phyloP scores from a whole-genome alignment of 2,329 filamentous ascomycete genomes.

The Pseudopithomyces maydicus region DNA sequence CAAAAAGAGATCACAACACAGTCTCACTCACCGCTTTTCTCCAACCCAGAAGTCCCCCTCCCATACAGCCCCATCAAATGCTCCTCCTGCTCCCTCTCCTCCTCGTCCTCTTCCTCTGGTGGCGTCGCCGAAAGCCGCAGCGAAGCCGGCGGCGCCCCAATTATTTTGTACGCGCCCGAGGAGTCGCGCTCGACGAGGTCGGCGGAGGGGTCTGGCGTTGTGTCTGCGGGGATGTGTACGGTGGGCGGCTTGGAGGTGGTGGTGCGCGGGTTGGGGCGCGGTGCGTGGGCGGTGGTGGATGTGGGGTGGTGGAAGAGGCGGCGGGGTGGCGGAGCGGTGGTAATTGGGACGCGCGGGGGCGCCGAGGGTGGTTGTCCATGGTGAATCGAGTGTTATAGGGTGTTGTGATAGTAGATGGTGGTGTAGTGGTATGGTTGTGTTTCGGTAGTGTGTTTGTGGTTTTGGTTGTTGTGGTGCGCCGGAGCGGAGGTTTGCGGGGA shows the following conservation, averaged over 20 bases:
- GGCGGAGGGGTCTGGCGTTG: constrained; percentile 40
- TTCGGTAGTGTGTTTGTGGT: constrained; percentile 17
- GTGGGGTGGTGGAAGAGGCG: constrained; percentile 17
- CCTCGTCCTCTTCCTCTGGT: constrained; percentile 21
- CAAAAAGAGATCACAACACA: too few species aligned
- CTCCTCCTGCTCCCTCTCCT: constrained; percentile 40
- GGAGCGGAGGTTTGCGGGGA: constrained; percentile 23
- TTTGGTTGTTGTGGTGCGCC: constrained; percentile 18
- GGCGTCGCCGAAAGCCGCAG: constrained; percentile 21
- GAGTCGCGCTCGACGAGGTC: constrained; percentile 58
- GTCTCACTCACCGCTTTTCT: constrained; percentile 10
- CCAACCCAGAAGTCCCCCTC: constrained; percentile 36
- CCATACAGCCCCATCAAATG: constrained; percentile 40
- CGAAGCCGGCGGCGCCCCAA: constrained; percentile 30
- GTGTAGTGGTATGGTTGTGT: neutral
- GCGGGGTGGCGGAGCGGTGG: constrained; percentile 30
- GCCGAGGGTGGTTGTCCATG: constrained; percentile 33
- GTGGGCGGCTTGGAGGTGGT: constrained; percentile 8
- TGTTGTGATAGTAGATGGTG: neutral
- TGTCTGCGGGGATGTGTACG: constrained; percentile 17
- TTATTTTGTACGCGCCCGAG: constrained; percentile 53
- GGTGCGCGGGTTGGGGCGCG: constrained; percentile 5
- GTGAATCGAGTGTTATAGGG: neutral
- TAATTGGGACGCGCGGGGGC: constrained; percentile 30
- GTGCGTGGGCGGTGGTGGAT: constrained; percentile 20